A percentile compares a stretch with the other conserved stretches of the same genome.
These are phyloP conservation scores for Monascus purpureus DNA, from an alignment of 495 filamentous ascomycete genomes.

Conservation along the genomic window DNA sequence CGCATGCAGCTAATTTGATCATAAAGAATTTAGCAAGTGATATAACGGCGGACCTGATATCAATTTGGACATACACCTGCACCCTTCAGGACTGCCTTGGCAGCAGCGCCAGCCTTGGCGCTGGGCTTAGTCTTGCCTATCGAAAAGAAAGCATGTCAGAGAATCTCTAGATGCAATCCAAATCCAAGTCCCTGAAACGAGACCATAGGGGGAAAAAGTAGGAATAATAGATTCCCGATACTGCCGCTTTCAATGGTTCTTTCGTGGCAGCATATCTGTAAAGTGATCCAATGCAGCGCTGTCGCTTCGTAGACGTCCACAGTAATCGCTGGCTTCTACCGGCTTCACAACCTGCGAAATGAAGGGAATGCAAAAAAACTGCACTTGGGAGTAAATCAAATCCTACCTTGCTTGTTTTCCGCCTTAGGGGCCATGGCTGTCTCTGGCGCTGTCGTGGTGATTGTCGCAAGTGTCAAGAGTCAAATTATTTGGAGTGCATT, in stretches of 20 bases:
- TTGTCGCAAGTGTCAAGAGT: constrained; percentile 29
- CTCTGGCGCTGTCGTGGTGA: constrained; percentile 37
- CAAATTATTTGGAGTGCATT: constrained; percentile 30
- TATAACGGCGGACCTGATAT: neutral
- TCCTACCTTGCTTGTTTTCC: constrained; percentile 55
- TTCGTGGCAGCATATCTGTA: too few species aligned
- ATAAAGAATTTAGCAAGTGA: constrained; percentile 9
- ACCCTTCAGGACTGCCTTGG: constrained; percentile 85
- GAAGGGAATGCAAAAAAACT: constrained; percentile 4
- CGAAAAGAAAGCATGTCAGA: constrained; percentile 7
- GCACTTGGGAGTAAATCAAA: constrained; percentile 8
- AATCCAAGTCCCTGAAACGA: constrained; percentile 37
- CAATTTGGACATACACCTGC: constrained; percentile 40
- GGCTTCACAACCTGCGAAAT: too few species aligned
- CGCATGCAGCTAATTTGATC: constrained; percentile 47
- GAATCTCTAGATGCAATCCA: constrained; percentile 17
- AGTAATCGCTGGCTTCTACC: too few species aligned
- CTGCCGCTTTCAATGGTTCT: too few species aligned
- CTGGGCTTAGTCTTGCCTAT: constrained; percentile 58
- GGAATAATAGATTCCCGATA: too few species aligned
- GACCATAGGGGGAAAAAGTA: neutral
- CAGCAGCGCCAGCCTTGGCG: constrained; percentile 74
- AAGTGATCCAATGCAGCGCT: neutral
- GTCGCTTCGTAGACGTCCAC: neutral
- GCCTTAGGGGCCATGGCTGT: constrained; percentile 61